A percentile compares a stretch with the other conserved stretches of the same genome.
Conservation (phyloP, 2,329 filamentous ascomycete species). For the Epichloe sibirici region DNA sequence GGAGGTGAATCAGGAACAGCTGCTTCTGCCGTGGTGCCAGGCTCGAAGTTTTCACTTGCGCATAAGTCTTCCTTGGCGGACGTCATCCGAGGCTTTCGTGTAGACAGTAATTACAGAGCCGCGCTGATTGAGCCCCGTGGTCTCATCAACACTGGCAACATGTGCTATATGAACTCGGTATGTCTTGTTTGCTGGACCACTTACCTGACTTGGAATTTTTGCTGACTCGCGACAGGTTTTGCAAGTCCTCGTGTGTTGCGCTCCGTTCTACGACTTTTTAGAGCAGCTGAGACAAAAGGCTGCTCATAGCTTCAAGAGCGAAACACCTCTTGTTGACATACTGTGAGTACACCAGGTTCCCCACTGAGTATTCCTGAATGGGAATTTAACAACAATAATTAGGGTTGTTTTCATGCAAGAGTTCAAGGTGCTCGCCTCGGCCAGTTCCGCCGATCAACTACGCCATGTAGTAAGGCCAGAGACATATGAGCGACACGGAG, state of each 20-base stretch:
- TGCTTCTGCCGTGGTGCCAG: slow-evolving; percentile 9
- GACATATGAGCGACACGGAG: slow-evolving; percentile 81
- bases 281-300: slow-evolving; percentile 76
- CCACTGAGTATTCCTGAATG: not conserved
- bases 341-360: slow-evolving; percentile 47
- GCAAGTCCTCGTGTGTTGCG: slow-evolving; percentile 88
- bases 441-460: slow-evolving; percentile 60
- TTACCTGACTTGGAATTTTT: not conserved
- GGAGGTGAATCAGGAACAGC: slow-evolving; percentile 11
- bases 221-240: slow-evolving; percentile 54
- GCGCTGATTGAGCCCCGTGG: slow-evolving; percentile 85
- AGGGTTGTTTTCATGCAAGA: slow-evolving; percentile 95
- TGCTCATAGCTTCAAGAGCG: slow-evolving; percentile 84
- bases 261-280: slow-evolving; percentile 88
- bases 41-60: slow-evolving; percentile 29
- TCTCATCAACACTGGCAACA: slow-evolving; percentile 92
- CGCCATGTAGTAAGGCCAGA: slow-evolving; percentile 62
- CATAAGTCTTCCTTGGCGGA: slow-evolving; percentile 56
- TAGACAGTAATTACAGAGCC: slow-evolving; percentile 52
- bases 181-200: slow-evolving; percentile 24
- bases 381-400: not conserved
- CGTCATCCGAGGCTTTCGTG: slow-evolving; percentile 60
- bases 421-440: slow-evolving; percentile 76
- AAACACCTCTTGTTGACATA: slow-evolving; percentile 85
- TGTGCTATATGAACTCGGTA: slow-evolving; percentile 99